A percentile compares a stretch with the other conserved stretches of the same genome.
These are phyloP conservation scores for Prunella vulgaris DNA, from an alignment of 257 asterid species.

Conservation along the genomic window DNA sequence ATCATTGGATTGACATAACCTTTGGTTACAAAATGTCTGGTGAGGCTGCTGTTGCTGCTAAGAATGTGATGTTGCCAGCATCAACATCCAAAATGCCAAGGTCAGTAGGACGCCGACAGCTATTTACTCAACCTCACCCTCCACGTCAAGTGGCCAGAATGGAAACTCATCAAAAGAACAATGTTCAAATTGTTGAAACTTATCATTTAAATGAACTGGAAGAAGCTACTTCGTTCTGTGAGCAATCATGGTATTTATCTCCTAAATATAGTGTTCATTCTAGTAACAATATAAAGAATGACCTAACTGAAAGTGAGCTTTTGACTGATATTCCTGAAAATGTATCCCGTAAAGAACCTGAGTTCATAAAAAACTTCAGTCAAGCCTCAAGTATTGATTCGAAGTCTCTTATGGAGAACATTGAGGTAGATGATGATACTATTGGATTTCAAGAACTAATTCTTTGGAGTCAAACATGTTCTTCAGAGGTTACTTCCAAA, in stretches of 20 bases:
- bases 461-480: conserved; percentile 61
- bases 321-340: conserved; percentile 27
- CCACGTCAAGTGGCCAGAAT: conserved; percentile 42
- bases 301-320: conserved; percentile 32
- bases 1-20: conserved; percentile 93
- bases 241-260: conserved; percentile 59
- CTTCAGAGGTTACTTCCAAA: conserved; percentile 39
- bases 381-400: conserved; percentile 39
- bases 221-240: conserved; percentile 73
- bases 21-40: conserved; percentile 97
- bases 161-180: conserved; percentile 22
- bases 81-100: conserved; percentile 50
- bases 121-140: conserved; percentile 85
- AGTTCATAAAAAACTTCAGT: conserved; percentile 19
- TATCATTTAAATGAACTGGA: conserved; percentile 52
- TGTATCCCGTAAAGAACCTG: conserved; percentile 26
- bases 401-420: conserved; percentile 52
- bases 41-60: conserved; percentile 81
- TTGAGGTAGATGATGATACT: conserved; percentile 68
- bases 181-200: conserved; percentile 29
- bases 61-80: conserved; percentile 86
- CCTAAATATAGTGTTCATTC: conserved; percentile 48
- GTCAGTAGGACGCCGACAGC: conserved; percentile 88
- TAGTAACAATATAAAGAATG: conserved; percentile 31
- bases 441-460: conserved; percentile 73